Evolutionary conservation across 495 filamentous ascomycete species (phyloP), one percentile per base, ranked within the genome.

Genomic region (Neurospora sp.): DNA sequence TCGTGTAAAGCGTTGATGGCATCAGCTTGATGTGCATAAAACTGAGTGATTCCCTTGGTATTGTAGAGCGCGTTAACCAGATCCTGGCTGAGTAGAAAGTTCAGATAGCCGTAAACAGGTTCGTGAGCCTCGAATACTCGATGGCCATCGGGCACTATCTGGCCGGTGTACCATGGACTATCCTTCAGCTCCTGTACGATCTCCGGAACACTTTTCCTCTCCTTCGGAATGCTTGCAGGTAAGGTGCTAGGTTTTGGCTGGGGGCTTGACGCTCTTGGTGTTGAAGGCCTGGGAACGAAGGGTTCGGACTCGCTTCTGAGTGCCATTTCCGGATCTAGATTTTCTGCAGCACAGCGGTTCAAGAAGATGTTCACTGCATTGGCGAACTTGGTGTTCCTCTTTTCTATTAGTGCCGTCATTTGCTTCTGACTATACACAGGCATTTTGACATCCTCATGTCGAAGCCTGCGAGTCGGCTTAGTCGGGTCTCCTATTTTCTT

Each of bases 1-100:
- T 89, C 89, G 73, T 97, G 88, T 38, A 99, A 83, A 74, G 90
- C 87, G 79, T 98, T 99, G 78, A 98, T 97, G 1, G 96, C 96
- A 81, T 97, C 93, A 1, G 93, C 90, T 82, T 99, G 96, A 79
- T 99, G 96, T 6, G 94, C 87, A 77, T 97, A 99, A n/a, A 98
- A 86, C 71, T 89, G 89, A 0, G 90, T 92, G 69, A 99, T 98
- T 17, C 90, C 88, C 75, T 89, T 90, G 3, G 93, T 91, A 75
- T 97, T 97, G 83, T 95, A 99, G 5, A 99, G 80, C 3, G 96
- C 94, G 81, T 99, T 97, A 27, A 98, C 95, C 69, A 99, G 83
- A 75, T 91, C 88, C 78, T 99, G 96, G 27, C 93, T 96, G 3
- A 99, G 84, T 61, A 90, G 84, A 83, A 99, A 98, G 14, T 91